Percentiles rank a stretch among this genome's conserved stretches.
These are phyloP conservation scores for Circinella umbellata DNA, from an alignment of 371 early-diverging fungal species.

Conservation along the genomic window DNA sequence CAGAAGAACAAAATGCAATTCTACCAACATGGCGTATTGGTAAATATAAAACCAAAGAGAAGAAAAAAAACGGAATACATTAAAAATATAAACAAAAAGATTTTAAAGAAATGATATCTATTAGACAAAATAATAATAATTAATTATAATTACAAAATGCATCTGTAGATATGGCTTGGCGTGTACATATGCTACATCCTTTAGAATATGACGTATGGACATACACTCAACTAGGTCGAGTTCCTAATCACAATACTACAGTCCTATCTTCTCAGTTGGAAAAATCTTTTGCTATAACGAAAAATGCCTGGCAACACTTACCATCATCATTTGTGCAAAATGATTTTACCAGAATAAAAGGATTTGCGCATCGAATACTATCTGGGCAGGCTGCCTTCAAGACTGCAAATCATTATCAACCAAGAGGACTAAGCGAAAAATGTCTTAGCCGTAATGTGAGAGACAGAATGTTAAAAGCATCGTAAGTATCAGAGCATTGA, in stretches of 20 bases:
- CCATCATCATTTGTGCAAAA: not conserved
- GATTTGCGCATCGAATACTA: no score
- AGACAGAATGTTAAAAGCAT: no score
- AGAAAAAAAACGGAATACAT: not conserved
- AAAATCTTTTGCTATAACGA: not conserved
- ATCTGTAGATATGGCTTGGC: conserved; percentile 1
- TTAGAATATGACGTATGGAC: not conserved
- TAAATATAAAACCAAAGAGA: no score
- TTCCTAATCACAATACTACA: conserved; percentile 1
- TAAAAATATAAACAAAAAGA: not conserved
- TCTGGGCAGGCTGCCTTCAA: no score
- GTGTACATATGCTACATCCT: not conserved
- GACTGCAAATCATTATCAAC: no score
- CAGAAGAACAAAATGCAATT: no score
- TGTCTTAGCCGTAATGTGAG: no score
- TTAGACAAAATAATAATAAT: no score
- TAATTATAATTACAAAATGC: no score
- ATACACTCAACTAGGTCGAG: not conserved
- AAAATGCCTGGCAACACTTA: not conserved
- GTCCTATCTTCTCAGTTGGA: not conserved
- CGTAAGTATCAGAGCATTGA: no score
- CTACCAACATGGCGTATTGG: no score
- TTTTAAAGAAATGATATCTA: not conserved
- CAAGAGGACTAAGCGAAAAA: no score
- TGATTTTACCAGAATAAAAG: not conserved